Conservation (phyloP, 2,329 filamentous ascomycete species). For the Ceratocystis papillata region DNA sequence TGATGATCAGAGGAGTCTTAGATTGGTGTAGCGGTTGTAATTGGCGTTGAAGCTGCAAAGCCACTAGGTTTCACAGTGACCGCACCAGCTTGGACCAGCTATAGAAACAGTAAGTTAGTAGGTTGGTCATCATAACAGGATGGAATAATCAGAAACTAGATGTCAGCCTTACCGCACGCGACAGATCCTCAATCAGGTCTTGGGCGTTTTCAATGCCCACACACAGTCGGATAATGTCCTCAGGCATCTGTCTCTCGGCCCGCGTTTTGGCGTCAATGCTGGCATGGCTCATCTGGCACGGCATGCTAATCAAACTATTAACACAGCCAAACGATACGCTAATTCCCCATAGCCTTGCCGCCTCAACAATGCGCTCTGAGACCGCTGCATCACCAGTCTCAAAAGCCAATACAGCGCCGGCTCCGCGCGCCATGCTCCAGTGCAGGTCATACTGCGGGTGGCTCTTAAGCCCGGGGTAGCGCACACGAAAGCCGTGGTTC, state of each 20-base stretch:
- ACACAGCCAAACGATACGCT: constrained; percentile 97
- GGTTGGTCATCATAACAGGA: neutral
- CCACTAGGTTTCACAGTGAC: constrained; percentile 56
- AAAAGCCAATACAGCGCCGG: constrained; percentile 88
- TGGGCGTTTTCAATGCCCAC: constrained; percentile 91
- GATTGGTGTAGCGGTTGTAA: constrained; percentile 20
- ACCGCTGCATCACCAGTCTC: constrained; percentile 80
- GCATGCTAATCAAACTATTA: constrained; percentile 98
- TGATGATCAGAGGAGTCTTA: neutral
- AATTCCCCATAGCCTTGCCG: constrained; percentile 83
- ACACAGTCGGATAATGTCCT: constrained; percentile 90
- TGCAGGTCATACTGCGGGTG: constrained; percentile 96
- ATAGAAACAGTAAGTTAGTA: constrained; percentile 28
- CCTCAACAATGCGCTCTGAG: constrained; percentile 89
- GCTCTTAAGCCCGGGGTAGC: constrained; percentile 85
- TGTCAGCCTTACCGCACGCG: constrained; percentile 64
- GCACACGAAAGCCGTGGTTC: constrained; percentile 79
- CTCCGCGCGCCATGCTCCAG: constrained; percentile 87
- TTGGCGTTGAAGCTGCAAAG: constrained; percentile 22
- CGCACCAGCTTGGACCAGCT: constrained; percentile 89
- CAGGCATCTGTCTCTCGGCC: constrained; percentile 79
- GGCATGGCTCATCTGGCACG: constrained; percentile 98
- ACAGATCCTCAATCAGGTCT: constrained; percentile 87
- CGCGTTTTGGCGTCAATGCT: constrained; percentile 94
- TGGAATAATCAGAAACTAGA: neutral